A percentile compares a stretch with the other conserved stretches of the same genome.
Conservation (phyloP, 176 grass and related monocot genomes). For the Lolium rigidum region DNA sequence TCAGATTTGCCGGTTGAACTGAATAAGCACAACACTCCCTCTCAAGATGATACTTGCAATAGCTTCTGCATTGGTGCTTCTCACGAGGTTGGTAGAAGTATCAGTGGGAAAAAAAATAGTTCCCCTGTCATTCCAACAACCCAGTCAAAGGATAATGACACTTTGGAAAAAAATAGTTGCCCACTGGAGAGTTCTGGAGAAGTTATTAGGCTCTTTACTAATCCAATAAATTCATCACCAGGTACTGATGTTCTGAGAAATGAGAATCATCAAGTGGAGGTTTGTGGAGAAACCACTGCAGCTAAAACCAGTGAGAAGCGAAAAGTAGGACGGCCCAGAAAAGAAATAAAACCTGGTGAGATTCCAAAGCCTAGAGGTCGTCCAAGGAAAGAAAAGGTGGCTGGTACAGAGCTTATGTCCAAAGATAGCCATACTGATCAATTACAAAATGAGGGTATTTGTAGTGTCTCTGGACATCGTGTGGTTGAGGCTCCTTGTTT, state of each 20-base stretch:
- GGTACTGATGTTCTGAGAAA: conserved; percentile 36
- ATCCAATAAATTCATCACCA: conserved; percentile 33
- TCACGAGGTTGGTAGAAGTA: conserved; percentile 10
- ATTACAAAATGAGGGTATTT: conserved; percentile 34
- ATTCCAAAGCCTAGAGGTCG: conserved; percentile 59
- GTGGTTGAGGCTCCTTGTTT: conserved; percentile 3
- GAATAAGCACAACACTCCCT: conserved; percentile 16
- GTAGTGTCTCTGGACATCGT: conserved; percentile 23
- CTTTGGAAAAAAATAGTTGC: neutral
- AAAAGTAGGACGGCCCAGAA: conserved; percentile 39
- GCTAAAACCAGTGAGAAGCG: conserved; percentile 44
- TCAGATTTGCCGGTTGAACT: conserved; percentile 22
- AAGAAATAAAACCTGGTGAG: conserved; percentile 44
- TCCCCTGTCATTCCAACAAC: conserved; percentile 8
- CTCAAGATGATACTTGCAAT: conserved; percentile 20
- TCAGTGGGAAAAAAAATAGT: neutral
- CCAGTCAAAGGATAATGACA: conserved; percentile 16
- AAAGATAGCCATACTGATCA: conserved; percentile 33
- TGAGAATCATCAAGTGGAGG: conserved; percentile 41
- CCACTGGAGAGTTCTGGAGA: conserved; percentile 28
- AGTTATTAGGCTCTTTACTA: conserved; percentile 4
- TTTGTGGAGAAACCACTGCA: conserved; percentile 40
- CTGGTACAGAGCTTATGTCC: conserved; percentile 15
- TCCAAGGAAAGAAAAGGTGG: conserved; percentile 45
- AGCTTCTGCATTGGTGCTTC: conserved; percentile 3